Evolutionary conservation across 1,284 basidiomycete genomes (phyloP).

Genomic region (Papiliotrema nemorosa): DNA sequence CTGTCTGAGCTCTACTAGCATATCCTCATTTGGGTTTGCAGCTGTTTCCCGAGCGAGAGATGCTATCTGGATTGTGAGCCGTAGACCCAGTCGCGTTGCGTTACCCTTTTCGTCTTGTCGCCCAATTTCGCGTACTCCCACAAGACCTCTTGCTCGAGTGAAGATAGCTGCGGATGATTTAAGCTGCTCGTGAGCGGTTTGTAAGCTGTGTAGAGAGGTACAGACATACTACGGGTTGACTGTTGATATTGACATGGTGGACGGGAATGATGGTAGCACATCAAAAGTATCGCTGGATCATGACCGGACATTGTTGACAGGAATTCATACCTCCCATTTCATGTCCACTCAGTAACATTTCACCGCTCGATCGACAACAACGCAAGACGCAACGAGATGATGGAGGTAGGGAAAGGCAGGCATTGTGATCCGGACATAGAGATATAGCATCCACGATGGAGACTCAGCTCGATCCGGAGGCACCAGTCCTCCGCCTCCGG

Average conservation of each 20-base stretch:
- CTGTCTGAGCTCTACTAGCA: slow-evolving; percentile 73
- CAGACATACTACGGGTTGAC: slow-evolving; percentile 22
- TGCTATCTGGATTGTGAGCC: slow-evolving; percentile 41
- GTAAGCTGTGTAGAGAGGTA: not conserved
- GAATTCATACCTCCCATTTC: no score
- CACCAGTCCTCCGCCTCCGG: slow-evolving; percentile 41
- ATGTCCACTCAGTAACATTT: no score
- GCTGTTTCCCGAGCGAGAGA: slow-evolving; percentile 44
- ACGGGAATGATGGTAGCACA: not conserved
- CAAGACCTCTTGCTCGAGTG: slow-evolving; percentile 64
- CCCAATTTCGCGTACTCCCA: slow-evolving; percentile 76
- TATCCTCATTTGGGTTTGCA: slow-evolving; percentile 66
- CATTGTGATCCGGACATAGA: no score
- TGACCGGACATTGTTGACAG: no score
- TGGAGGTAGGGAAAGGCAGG: no score
- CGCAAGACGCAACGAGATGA: no score
- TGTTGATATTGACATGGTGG: slow-evolving; percentile 15
- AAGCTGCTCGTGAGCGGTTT: slow-evolving; percentile 23
- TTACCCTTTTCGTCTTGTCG: slow-evolving; percentile 67
- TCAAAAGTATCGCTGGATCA: not conserved
- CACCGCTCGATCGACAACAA: no score
- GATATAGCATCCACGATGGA: no score
- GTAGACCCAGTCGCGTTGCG: no score
- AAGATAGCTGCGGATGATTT: slow-evolving; percentile 58
- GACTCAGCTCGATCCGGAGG: slow-evolving; percentile 12